phyloP scores from a whole-genome alignment of 352 stramenopile species.

The Aphanomyces stellatus region DNA sequence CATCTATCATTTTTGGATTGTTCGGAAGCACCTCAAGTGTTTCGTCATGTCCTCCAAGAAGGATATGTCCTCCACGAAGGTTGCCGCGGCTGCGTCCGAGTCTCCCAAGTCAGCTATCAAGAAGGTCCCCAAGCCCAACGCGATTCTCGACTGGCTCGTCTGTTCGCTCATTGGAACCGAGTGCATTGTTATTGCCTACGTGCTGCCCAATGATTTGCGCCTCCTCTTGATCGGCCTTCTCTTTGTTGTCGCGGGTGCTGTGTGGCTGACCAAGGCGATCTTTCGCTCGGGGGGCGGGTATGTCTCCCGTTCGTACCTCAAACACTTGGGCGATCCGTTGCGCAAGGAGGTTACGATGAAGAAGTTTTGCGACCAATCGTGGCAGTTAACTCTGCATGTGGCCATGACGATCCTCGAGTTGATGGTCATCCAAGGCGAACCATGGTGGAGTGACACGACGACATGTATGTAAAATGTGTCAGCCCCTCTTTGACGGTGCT shows the following conservation, averaged over 20 bases:
- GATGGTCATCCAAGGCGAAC: conserved; percentile 66
- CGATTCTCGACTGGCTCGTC: conserved; percentile 47
- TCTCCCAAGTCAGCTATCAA: background rate
- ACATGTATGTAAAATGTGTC: conserved; percentile 39
- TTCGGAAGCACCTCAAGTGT: too few relatives aligned
- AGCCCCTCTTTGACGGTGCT: too few relatives aligned
- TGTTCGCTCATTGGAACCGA: background rate
- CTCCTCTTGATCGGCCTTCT: conserved; percentile 50
- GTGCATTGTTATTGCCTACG: background rate
- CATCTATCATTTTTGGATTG: too few relatives aligned
- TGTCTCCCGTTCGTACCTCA: conserved; percentile 56
- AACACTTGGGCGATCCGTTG: conserved; percentile 74
- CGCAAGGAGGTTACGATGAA: conserved; percentile 80
- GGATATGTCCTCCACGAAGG: too few relatives aligned
- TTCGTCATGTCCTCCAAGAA: too few relatives aligned
- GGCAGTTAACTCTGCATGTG: conserved; percentile 74
- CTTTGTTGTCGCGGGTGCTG: conserved; percentile 53
- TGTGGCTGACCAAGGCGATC: conserved; percentile 53
- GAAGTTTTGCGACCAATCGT: conserved; percentile 86
- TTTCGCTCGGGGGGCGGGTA: conserved; percentile 64
- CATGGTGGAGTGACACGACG: conserved; percentile 78
- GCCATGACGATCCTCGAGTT: conserved; percentile 80
- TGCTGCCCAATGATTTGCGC: conserved; percentile 52
- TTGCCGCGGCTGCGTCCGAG: too few relatives aligned
- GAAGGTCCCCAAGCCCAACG: conserved; percentile 51